Percentiles rank a stretch among this genome's conserved stretches.
These are phyloP conservation scores for Bretschneidera sinensis DNA, from an alignment of 345 rosid genomes.

Conservation along the genomic window DNA sequence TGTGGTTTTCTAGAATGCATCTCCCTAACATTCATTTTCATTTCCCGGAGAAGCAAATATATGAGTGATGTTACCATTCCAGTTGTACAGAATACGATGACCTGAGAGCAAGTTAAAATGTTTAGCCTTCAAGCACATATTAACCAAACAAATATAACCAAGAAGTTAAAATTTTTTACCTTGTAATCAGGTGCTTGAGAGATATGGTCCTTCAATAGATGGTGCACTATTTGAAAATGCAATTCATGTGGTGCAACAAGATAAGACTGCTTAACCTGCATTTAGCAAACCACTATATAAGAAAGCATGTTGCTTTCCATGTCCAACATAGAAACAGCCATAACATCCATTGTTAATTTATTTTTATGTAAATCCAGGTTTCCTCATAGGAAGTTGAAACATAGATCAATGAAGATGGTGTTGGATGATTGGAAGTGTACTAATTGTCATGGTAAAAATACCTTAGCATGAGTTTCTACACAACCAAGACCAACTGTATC, in stretches of 20 bases:
- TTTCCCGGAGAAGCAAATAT: constrained; percentile 65
- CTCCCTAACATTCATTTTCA: constrained; percentile 86
- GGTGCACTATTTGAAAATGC: constrained; percentile 73
- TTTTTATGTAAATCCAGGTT: too few relatives aligned
- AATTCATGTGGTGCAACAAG: constrained; percentile 63
- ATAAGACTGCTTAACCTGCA: constrained; percentile 77
- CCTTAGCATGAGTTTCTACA: constrained; percentile 87
- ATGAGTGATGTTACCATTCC: constrained; percentile 86
- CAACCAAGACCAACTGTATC: constrained; percentile 71
- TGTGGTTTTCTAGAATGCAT: constrained; percentile 92
- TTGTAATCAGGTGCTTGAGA: constrained; percentile 55
- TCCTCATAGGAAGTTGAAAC: not conserved
- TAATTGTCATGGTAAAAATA: constrained; percentile 4
- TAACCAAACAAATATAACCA: not conserved
- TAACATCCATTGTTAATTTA: constrained; percentile 7
- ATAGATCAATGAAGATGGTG: too few relatives aligned
- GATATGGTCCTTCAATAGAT: constrained; percentile 66
- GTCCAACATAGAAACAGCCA: constrained; percentile 9
- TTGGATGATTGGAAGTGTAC: not conserved
- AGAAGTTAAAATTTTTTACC: constrained; percentile 35
- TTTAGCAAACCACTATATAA: not conserved
- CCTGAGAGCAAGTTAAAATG: constrained; percentile 38
- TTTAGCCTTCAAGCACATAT: constrained; percentile 15
- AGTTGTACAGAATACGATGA: constrained; percentile 85
- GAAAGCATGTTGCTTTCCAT: constrained; percentile 12